phyloP scores from a whole-genome alignment of 495 filamentous ascomycete species.

The Hypoxylon intermedium region DNA sequence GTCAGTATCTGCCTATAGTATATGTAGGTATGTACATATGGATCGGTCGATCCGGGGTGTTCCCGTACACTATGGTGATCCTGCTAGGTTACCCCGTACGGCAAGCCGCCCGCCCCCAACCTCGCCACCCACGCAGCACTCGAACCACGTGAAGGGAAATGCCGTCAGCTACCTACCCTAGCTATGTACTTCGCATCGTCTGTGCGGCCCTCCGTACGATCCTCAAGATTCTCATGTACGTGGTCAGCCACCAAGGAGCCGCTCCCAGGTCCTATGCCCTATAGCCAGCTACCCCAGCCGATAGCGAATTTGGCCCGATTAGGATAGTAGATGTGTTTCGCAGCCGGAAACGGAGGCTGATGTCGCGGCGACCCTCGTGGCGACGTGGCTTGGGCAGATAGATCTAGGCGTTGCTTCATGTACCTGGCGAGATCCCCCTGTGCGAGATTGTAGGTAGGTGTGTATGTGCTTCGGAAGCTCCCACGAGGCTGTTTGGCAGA shows the following conservation, averaged over 20 bases:
- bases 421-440: slow-evolving; percentile 19
- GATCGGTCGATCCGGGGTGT: slow-evolving; percentile 29
- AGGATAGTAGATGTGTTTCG: neutral
- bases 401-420: slow-evolving; percentile 8
- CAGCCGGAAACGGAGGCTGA: neutral
- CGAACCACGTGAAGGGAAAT: slow-evolving; percentile 8
- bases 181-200: no score
- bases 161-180: no score
- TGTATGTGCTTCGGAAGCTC: slow-evolving; percentile 21
- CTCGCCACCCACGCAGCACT: slow-evolving; percentile 4
- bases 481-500: slow-evolving; percentile 15
- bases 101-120: slow-evolving; percentile 14
- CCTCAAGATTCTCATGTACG: neutral
- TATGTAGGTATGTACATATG: no score
- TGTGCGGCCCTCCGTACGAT: slow-evolving; percentile 2
- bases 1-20: no score
- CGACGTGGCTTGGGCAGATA: slow-evolving; percentile 10
- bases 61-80: neutral
- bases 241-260: slow-evolving; percentile 3
- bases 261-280: neutral
- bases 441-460: neutral
- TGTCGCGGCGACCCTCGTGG: neutral
- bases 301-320: neutral
- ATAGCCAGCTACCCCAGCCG: slow-evolving; percentile 1
- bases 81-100: slow-evolving; percentile 18